phyloP scores from a whole-genome alignment of 2,329 filamentous ascomycete genomes.

The Epichloe brachyelytri region DNA sequence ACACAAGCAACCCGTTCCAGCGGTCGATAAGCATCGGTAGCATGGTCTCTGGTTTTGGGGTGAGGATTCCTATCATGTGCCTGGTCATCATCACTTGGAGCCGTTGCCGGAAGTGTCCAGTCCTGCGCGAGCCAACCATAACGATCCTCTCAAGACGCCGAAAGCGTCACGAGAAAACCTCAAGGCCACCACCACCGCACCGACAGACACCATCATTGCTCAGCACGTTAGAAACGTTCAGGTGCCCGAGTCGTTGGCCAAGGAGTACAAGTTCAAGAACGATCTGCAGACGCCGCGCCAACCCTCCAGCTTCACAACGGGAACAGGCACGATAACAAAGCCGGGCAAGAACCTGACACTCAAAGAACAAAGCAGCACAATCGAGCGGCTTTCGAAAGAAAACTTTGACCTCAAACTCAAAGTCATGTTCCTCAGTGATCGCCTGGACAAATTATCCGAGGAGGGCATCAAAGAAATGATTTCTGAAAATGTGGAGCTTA shows the following conservation, averaged over 20 bases:
- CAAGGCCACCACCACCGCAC: constrained; percentile 31
- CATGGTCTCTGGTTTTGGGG: constrained; percentile 58
- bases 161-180: constrained; percentile 43
- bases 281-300: constrained; percentile 47
- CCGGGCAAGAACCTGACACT: constrained; percentile 66
- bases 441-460: constrained; percentile 83
- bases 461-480: constrained; percentile 98
- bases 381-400: constrained; percentile 91
- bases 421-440: constrained; percentile 92
- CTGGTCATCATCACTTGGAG: constrained; percentile 32
- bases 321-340: constrained; percentile 32
- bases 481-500: constrained; percentile 89
- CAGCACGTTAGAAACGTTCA: constrained; percentile 83
- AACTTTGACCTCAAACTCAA: constrained; percentile 97
- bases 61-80: constrained; percentile 40
- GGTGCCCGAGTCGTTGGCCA: constrained; percentile 76
- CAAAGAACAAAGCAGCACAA: constrained; percentile 95
- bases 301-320: constrained; percentile 29
- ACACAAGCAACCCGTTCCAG: constrained; percentile 45
- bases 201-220: constrained; percentile 79
- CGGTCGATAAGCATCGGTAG: constrained; percentile 80
- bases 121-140: constrained; percentile 24
- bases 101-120: constrained; percentile 36
- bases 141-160: constrained; percentile 54
- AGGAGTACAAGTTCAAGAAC: constrained; percentile 70